Evolutionary conservation across 106 monocot genomes (phyloP), one percentile per base, ranked within the genome.

Genomic region (Agapanthus africanus): DNA sequence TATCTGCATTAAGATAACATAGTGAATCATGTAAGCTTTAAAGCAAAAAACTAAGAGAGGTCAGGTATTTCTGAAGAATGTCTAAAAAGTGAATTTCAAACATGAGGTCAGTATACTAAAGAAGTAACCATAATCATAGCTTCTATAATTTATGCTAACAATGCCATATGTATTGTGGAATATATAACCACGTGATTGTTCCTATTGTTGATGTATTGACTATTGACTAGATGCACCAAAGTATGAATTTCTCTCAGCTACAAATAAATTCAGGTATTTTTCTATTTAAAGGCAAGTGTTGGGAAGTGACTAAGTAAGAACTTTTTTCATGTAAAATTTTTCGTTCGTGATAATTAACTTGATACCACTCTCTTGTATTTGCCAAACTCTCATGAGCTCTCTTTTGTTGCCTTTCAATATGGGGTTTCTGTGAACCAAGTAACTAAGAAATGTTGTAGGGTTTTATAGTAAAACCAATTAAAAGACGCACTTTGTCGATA

Each of bases 1-100:
- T n/a, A n/a, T n/a, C n/a, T n/a, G n/a, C n/a, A n/a, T 70, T 33
- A 35, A 35, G 59, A n/a, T n/a, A 59, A 59, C 32, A 59, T 59
- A 23, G 21, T 54, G 15, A 33, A 36, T 61, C 18, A 35, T 61
- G 22, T 35, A 61, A 4, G 34, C 16, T 14, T n/a, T 33, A 18
- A 6, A 56, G 56, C 1, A 61, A 16, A n/a, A n/a, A n/a, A n/a
- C n/a, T n/a, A n/a, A 35, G 60, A 19, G 2, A 6, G 10, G 3
- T 35, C 32, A 23, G 57, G 37, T 28, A n/a, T 50, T 50, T 50
- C 7, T 19, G n/a, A n/a, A 21, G n/a, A 50, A 50, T 21, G 1
- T 50, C 1, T 21, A 56, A 30, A 30, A 52, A 18, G 28, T 11
- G 30, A 56, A 56, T 56, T 28, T 26, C 30, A 28, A 26, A 1